Evolutionary conservation across 768 basidiomycete genomes (phyloP), one percentile per base, ranked within the genome.

Genomic region (Rhodotorula graminis): DNA sequence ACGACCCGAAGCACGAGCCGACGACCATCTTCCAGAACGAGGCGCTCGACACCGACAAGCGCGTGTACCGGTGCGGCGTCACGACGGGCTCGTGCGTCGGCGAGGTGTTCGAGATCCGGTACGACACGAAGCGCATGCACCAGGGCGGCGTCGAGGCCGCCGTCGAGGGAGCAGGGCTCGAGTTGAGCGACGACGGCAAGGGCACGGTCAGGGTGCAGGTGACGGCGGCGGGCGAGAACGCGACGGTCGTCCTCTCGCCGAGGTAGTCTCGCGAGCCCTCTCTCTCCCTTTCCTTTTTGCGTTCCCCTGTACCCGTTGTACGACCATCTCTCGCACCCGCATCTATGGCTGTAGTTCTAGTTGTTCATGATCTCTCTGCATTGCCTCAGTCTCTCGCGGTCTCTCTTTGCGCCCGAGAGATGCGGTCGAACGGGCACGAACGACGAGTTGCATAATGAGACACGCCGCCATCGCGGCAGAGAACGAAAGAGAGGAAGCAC

Each of bases 71-170:
- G 47, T 65, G 64, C 69, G 53, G n/a, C 9, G 50, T 64, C 61
- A 73, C 64, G 55, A 75, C 71, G 6, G 71, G 68, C 7, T 15
- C 29, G 21, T 25, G 56, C 25, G 37, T 44, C 8, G 69, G 62
- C 40, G 62, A 67, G 40, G 14, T 42, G 23, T 77, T 77, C 49
- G 65, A 75, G 31, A 56, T 77, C 10, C 58, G 49, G 18, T 77
- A 77, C 69, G 76, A 77, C 65, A 31, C 33, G 31, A 66, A 65
- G 59, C 27, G 65, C 33, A 77, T 77, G 76, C 75, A 77, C 64
- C 15, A 65, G 19, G 76, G 71, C 29, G 71, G 74, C 5, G 60
- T 77, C 31, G 19, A 58, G 25, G 60, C 72, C 18, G 11, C 12
- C 15, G 25, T 72, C 10, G 61, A 67, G 29, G 76, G 69, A 46